Conservation (phyloP, 306 rosid genomes). For the Quillaja saponaria region DNA sequence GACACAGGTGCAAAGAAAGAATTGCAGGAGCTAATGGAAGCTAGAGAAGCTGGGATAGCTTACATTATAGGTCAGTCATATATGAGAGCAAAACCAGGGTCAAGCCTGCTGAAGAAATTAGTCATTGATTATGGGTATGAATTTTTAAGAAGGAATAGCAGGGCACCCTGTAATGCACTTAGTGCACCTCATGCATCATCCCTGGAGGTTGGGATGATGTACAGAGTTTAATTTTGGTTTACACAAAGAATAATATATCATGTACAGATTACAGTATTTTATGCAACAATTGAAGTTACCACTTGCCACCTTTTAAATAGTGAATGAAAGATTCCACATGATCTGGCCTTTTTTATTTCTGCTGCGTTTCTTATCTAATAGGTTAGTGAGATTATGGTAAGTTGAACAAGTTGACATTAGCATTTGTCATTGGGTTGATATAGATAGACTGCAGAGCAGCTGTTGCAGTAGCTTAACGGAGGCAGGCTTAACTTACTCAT, state of each 20-base stretch:
- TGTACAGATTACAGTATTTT: slow-evolving; percentile 27
- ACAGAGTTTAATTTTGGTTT: slow-evolving; percentile 53
- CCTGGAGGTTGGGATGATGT: slow-evolving; percentile 92
- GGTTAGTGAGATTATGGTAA: too few relatives aligned
- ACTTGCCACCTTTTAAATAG: too few relatives aligned
- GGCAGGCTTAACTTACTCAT: too few relatives aligned
- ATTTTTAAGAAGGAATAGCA: slow-evolving; percentile 79
- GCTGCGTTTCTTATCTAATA: too few relatives aligned
- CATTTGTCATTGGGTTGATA: too few relatives aligned
- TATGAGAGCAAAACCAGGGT: slow-evolving; percentile 83
- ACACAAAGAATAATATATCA: slow-evolving; percentile 21
- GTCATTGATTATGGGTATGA: slow-evolving; percentile 73
- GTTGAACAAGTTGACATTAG: too few relatives aligned
- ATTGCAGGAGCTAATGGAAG: slow-evolving; percentile 73
- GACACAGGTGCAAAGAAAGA: slow-evolving; percentile 51
- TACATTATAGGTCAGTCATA: slow-evolving; percentile 76
- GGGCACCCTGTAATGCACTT: slow-evolving; percentile 55
- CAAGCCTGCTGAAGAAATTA: slow-evolving; percentile 60
- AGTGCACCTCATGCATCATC: slow-evolving; percentile 70
- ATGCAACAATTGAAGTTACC: too few relatives aligned
- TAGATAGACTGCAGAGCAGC: too few relatives aligned
- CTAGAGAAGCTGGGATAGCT: slow-evolving; percentile 78
- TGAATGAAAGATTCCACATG: too few relatives aligned
- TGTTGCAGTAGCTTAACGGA: too few relatives aligned
- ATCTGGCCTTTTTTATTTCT: too few relatives aligned